Base-by-base conservation (phyloP, 2,329 filamentous ascomycete genomes). In the Pseudogymnoascus sp. region DNA sequence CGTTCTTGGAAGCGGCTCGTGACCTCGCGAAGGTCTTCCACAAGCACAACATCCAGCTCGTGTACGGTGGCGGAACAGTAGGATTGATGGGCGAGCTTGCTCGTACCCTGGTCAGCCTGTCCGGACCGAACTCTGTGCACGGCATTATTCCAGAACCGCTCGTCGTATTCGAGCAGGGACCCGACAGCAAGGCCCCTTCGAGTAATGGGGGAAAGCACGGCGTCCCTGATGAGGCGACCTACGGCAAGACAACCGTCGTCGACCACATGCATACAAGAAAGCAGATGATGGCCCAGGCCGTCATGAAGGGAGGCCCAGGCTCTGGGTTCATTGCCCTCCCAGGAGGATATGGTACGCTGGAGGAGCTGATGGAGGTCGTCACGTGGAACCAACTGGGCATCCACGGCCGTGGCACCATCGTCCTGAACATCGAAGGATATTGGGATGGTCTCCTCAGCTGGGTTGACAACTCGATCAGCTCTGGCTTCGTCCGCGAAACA, bases 311-410 rank as follows among this genome's bases (percentile, higher is more conserved):
- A 26, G 92, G 89, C 0, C 85, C 87, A 0, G 93, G 93, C 0
- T 88, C 86, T 63, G 93, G 93, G 11, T 99, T 99, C 77, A 85
- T 99, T 41, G 92, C 92, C 29, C 78, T 99, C 64, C 85, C 84
- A 62, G 93, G 93, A 45, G 94, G 94, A 0, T 99, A 93, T 75
- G 94, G 94, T 19, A 99, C 94, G 2, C 83, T 97, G 73, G 94
- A 99, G 78, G 94, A 99, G 81, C 82, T 99, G 72, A 92, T 96
- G 75, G 91, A 95, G 78, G 85, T 91, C 2, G 87, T 86, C 26
- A 95, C 91, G 10, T 99, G 94, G 92, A 97, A 97, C 75, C 94
- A 97, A 78, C 78, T 99, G 59, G 93, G 94, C 0, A 97, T 99
- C 67, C 94, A 97, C 76, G 81, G 81, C 69, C 80, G 83, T 59